phyloP scores from a whole-genome alignment of 2,329 filamentous ascomycete genomes.

The Arthrobotrys sinensis region DNA sequence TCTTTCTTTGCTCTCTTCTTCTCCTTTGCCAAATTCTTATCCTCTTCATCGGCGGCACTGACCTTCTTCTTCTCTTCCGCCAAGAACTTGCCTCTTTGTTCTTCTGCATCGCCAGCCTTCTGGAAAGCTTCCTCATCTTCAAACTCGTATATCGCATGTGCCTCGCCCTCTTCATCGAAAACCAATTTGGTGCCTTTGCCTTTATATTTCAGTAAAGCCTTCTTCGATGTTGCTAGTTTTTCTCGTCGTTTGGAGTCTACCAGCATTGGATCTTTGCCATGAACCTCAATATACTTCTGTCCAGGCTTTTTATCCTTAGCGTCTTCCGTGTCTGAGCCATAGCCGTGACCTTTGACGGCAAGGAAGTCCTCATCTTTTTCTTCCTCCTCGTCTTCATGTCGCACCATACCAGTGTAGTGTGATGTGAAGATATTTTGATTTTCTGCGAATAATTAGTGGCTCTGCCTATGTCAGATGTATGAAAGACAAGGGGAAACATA shows the following conservation, averaged over 20 bases:
- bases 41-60: conserved; percentile 80
- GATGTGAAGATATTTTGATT: conserved; percentile 97
- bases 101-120: conserved; percentile 80
- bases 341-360: conserved; percentile 88
- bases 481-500: conserved; percentile 35
- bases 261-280: conserved; percentile 80
- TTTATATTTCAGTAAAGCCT: conserved; percentile 91
- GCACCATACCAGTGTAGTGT: conserved; percentile 90
- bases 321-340: conserved; percentile 74
- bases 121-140: conserved; percentile 87
- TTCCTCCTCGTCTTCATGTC: conserved; percentile 70
- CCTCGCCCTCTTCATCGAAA: conserved; percentile 91
- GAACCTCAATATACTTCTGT: conserved; percentile 76
- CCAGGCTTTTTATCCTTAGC: conserved; percentile 66
- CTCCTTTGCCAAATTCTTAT: conserved; percentile 84
- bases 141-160: conserved; percentile 89
- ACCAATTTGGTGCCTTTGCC: conserved; percentile 87
- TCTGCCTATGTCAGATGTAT: background rate
- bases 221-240: conserved; percentile 95
- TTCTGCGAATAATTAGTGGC: conserved; percentile 57
- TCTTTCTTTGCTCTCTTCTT: conserved; percentile 83
- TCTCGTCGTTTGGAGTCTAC: conserved; percentile 96
- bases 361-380: conserved; percentile 82
- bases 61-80: conserved; percentile 81
- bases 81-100: conserved; percentile 83